phyloP scores from a whole-genome alignment of 257 asterid species.

The Gardenia jasminoides region DNA sequence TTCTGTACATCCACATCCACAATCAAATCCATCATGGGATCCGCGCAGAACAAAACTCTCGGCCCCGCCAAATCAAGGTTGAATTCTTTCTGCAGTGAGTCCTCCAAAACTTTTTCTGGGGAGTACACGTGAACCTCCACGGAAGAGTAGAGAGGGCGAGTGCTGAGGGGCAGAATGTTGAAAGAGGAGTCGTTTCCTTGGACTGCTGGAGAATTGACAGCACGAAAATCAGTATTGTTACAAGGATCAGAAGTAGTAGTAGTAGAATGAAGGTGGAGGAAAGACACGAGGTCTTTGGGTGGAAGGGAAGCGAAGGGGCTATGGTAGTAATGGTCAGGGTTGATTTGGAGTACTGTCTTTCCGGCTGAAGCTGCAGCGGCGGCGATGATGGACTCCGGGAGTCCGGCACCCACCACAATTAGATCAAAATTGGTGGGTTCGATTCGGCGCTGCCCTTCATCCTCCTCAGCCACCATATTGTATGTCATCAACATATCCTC shows the following conservation, averaged over 20 bases:
- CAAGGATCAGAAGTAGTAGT: no score
- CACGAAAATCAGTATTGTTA: no score
- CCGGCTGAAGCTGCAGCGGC: not conserved
- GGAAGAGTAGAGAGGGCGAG: not conserved
- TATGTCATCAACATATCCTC: no score
- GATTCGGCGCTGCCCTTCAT: not conserved
- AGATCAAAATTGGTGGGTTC: not conserved
- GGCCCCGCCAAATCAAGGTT: not conserved
- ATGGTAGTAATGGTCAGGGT: not conserved
- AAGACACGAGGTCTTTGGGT: not conserved
- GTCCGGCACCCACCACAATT: not conserved
- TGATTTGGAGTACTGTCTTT: not conserved
- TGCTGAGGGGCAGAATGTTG: not conserved
- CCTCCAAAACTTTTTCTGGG: not conserved
- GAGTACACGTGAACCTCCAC: not conserved
- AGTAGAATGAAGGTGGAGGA: not conserved
- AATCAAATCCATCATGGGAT: constrained; percentile 66
- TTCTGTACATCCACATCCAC: constrained; percentile 61
- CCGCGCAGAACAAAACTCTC: constrained; percentile 52
- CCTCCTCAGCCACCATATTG: no score
- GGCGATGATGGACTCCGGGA: not conserved
- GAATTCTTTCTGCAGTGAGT: not conserved
- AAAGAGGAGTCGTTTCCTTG: no score
- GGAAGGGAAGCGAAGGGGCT: not conserved
- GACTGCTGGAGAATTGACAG: no score